Evolutionary conservation across 2,329 filamentous ascomycete genomes (phyloP).

Genomic region (Sclerotinia nivalis): DNA sequence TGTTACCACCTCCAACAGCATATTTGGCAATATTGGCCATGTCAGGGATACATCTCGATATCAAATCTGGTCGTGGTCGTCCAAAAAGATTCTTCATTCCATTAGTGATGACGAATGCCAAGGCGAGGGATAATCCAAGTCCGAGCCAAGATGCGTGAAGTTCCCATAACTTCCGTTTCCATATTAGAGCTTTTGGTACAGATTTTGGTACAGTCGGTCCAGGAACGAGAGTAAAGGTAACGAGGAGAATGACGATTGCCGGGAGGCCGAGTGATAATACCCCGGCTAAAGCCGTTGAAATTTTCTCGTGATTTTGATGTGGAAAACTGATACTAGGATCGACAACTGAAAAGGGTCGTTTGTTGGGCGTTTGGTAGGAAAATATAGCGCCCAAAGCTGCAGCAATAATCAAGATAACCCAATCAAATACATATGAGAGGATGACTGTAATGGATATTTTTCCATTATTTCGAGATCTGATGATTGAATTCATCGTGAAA

Average conservation of each 20-base stretch:
- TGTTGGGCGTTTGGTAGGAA: conserved; percentile 54
- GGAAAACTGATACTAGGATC: conserved; percentile 80
- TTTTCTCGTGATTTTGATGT: conserved; percentile 67
- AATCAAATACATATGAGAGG: conserved; percentile 23
- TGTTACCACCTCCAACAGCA: conserved; percentile 60
- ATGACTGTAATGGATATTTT: conserved; percentile 13
- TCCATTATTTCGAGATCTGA: conserved; percentile 14
- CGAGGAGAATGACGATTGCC: conserved; percentile 64
- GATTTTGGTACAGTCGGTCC: conserved; percentile 64
- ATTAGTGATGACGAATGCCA: conserved; percentile 78
- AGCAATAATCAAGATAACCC: conserved; percentile 20
- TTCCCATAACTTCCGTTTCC: conserved; percentile 87
- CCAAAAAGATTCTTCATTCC: conserved; percentile 77
- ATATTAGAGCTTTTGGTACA: conserved; percentile 65
- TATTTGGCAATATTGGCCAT: conserved; percentile 59
- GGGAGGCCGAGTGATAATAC: conserved; percentile 66
- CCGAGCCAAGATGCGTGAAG: conserved; percentile 84
- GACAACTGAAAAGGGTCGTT: conserved; percentile 68
- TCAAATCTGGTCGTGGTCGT: conserved; percentile 63
- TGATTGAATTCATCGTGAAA: conserved; percentile 17
- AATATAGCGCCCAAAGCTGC: conserved; percentile 15
- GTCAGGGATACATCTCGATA: conserved; percentile 76
- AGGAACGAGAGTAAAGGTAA: conserved; percentile 71
- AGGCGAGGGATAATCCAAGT: conserved; percentile 68
- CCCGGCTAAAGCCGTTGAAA: conserved; percentile 65